Percentiles rank a stretch among this genome's conserved stretches.
Evolutionary conservation across 73 alveolate species (phyloP).

Genomic region (Uronychia setigera): DNA sequence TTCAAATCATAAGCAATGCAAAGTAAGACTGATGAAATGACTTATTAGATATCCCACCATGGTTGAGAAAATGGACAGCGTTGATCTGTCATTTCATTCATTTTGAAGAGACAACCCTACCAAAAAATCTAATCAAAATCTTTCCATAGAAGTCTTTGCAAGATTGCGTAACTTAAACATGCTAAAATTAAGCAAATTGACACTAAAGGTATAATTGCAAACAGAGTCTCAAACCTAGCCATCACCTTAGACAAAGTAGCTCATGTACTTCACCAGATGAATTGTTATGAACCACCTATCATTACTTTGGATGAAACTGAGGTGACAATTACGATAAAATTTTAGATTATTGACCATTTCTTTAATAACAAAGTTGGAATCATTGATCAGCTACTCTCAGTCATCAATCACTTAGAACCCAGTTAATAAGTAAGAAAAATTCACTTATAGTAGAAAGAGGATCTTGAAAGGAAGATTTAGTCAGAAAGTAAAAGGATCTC

Average conservation of each 20-base stretch:
- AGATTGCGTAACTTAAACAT: conserved; percentile 36
- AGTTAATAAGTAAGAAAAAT: no score
- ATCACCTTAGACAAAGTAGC: conserved; percentile 84
- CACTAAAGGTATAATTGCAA: conserved; percentile 71
- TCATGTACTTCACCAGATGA: conserved; percentile 73
- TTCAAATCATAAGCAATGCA: conserved; percentile 34
- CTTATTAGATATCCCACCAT: conserved; percentile 85
- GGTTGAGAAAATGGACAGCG: conserved; percentile 96
- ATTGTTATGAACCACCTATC: conserved; percentile 76
- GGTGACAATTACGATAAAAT: conserved; percentile 59
- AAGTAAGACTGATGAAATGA: conserved; percentile 60
- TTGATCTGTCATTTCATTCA: conserved; percentile 82
- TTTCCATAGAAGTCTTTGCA: conserved; percentile 57
- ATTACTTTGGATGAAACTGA: neutral
- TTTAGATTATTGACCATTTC: conserved; percentile 27
- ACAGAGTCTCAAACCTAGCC: conserved; percentile 81
- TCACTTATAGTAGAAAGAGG: no score
- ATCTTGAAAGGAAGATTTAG: neutral
- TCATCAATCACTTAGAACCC: neutral
- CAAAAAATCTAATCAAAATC: conserved; percentile 59
- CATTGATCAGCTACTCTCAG: neutral
- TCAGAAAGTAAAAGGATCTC: neutral
- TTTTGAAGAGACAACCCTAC: conserved; percentile 77
- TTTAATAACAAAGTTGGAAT: neutral
- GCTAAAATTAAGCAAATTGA: conserved; percentile 33